Evolutionary conservation across 768 basidiomycete species (phyloP), one percentile per base, ranked within the genome.

Genomic region (Tulasnella sp.): DNA sequence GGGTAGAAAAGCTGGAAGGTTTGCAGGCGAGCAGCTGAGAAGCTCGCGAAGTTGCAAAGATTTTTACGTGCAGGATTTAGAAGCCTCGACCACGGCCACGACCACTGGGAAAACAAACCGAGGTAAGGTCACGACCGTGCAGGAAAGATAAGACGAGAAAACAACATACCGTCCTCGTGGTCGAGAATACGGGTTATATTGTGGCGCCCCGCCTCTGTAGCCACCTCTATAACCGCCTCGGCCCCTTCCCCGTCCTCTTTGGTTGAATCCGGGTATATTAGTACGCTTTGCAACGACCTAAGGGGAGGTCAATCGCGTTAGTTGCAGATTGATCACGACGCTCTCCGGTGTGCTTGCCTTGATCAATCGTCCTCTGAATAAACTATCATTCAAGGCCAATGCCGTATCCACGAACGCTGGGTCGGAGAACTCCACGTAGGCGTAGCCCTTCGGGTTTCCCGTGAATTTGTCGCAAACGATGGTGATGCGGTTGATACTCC

Each of bases 401-500:
- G 97, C 96, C 79, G 95, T 92, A 82, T 94, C 92, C 80, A 99
- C 92, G 81, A 94, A 91, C 78, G 93, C 91, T 51, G 96, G 88
- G 82, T 98, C 96, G 82, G 98, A 91, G 84, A 99, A 99, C 84
- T 99, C 98, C 67, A 99, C 96, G 86, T 99, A 99, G 75, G 97
- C 97, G 86, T 93, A 99, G 73, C 98, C 98, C 90, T 98, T 98
- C 70, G 98, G 97, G 86, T 98, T 96, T 71, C 98, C 98, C 32
- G 97, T 99, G 85, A 97, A 99, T 86, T 99, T 99, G 89, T 99
- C 98, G 85, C 97, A 99, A 39, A 99, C 91, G 82, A 99, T 99
- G 0, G 98, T 99, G 61, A 99, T 96, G 82, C 98, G 91, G 86
- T 99, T 99, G 85, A 99, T 99, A 20, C 93, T 95, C 7, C 98